These are phyloP conservation scores for Colletotrichum chlorophyti DNA, from an alignment of 2,329 filamentous ascomycete genomes.

Conservation along the genomic window DNA sequence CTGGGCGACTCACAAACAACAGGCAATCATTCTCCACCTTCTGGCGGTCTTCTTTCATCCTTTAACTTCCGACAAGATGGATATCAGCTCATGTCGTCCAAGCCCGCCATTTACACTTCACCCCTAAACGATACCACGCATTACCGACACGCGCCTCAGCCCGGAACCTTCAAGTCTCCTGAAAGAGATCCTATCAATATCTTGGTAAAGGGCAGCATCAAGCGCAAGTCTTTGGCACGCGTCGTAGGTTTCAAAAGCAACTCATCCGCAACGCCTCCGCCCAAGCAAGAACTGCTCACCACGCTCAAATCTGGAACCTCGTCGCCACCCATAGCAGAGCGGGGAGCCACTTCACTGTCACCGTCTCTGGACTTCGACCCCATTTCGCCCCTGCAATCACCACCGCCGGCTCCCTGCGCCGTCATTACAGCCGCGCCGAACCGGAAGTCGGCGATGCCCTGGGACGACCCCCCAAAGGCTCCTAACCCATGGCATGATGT, in stretches of 20 bases:
- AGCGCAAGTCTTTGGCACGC: slow-evolving; percentile 6
- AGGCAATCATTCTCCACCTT: neutral
- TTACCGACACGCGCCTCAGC: neutral
- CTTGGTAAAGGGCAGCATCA: neutral
- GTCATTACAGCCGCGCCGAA: neutral
- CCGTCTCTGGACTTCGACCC: slow-evolving; percentile 1
- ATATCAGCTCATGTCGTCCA: slow-evolving; percentile 13
- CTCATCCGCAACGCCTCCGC: slow-evolving; percentile 6
- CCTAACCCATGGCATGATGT: slow-evolving; percentile 1
- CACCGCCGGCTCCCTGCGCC: neutral
- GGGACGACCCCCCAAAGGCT: slow-evolving; percentile 21
- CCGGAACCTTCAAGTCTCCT: neutral
- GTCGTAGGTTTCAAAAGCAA: slow-evolving; percentile 28
- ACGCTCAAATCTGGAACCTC: neutral
- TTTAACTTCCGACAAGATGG: slow-evolving; percentile 12
- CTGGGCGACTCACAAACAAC: slow-evolving; percentile 1
- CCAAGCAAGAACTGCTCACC: neutral
- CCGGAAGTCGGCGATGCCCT: slow-evolving; percentile 5
- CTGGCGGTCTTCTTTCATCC: slow-evolving; percentile 4
- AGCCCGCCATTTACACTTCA: slow-evolving; percentile 19
- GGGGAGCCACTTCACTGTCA: neutral
- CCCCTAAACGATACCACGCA: neutral
- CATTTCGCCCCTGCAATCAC: slow-evolving; percentile 14
- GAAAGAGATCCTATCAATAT: neutral
- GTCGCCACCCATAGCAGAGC: neutral